phyloP scores from a whole-genome alignment of 2,329 filamentous ascomycete genomes.

The Byssothecium circinans region DNA sequence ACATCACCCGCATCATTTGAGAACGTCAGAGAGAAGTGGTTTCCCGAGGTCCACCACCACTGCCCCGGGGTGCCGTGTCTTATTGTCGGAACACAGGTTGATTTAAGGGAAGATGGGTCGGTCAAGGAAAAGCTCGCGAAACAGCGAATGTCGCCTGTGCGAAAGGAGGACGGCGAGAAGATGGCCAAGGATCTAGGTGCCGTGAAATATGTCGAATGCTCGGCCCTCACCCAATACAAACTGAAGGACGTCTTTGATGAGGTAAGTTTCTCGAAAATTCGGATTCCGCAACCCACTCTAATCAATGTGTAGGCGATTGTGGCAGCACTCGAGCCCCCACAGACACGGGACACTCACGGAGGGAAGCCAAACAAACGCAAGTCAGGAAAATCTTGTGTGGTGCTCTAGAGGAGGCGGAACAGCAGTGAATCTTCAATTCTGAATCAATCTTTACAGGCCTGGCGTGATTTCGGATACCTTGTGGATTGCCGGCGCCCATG shows the following conservation, averaged over 20 bases:
- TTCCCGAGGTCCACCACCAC: conserved; percentile 97
- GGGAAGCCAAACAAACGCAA: conserved; percentile 26
- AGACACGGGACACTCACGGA: conserved; percentile 65
- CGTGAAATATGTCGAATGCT: conserved; percentile 99
- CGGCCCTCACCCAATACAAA: conserved; percentile 96
- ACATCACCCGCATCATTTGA: conserved; percentile 97
- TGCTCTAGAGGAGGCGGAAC: conserved; percentile 34
- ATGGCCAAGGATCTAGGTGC: conserved; percentile 98
- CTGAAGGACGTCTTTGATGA: conserved; percentile 99
- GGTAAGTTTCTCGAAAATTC: conserved; percentile 57
- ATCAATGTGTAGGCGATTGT: conserved; percentile 74
- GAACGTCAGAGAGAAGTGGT: conserved; percentile 99
- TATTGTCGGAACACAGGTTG: conserved; percentile 96
- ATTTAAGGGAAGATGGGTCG: conserved; percentile 84
- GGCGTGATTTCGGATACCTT: conserved; percentile 46
- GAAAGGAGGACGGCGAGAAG: conserved; percentile 87
- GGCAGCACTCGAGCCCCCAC: conserved; percentile 85
- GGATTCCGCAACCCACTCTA: conserved; percentile 8
- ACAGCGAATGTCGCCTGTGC: conserved; percentile 94
- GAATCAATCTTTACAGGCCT: conserved; percentile 33
- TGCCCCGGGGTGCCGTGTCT: conserved; percentile 97
- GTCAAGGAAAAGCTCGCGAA: conserved; percentile 90
- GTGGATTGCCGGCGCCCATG: conserved; percentile 42
- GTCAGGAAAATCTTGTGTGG: conserved; percentile 36
- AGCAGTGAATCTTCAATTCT: conserved; percentile 24